phyloP scores from a whole-genome alignment of 176 grass and related monocot species.

The Puccinellia tenuiflora region DNA sequence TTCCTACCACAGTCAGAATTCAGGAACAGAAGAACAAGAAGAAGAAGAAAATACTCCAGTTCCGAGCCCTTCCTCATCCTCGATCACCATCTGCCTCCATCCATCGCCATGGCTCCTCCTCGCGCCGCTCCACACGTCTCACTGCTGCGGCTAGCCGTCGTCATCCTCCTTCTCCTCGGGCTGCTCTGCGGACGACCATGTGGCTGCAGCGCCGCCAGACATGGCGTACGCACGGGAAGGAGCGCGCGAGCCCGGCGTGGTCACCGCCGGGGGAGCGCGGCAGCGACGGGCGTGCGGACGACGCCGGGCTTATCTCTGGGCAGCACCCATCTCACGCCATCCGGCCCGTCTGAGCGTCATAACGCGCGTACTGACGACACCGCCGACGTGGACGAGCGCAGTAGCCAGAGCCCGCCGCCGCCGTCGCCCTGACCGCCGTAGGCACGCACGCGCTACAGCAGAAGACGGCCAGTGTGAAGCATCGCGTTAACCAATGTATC shows the following conservation, averaged over 20 bases:
- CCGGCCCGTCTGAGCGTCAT: conserved; percentile 19
- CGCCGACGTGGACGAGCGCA: background rate
- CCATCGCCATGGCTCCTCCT: background rate
- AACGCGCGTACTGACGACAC: background rate
- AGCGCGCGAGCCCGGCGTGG: background rate
- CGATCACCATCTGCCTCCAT: background rate
- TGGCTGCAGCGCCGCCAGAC: background rate
- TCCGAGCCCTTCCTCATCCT: background rate
- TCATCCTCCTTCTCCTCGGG: background rate
- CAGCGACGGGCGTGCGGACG: background rate
- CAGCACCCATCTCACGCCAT: background rate
- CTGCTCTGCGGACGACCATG: background rate
- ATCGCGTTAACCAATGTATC: background rate
- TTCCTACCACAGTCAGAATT: background rate
- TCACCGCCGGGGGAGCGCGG: background rate
- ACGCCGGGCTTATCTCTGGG: background rate
- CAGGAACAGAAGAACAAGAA: background rate
- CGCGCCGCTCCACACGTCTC: background rate
- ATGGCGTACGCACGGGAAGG: background rate
- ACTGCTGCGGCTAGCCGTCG: background rate
- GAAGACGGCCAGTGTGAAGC: background rate
- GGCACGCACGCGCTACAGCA: background rate
- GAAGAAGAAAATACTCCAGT: too few species aligned
- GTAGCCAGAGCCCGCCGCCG: background rate
- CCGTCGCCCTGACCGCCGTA: background rate